Base-by-base conservation (phyloP, 768 basidiomycete species). In the Pholiota conissans region DNA sequence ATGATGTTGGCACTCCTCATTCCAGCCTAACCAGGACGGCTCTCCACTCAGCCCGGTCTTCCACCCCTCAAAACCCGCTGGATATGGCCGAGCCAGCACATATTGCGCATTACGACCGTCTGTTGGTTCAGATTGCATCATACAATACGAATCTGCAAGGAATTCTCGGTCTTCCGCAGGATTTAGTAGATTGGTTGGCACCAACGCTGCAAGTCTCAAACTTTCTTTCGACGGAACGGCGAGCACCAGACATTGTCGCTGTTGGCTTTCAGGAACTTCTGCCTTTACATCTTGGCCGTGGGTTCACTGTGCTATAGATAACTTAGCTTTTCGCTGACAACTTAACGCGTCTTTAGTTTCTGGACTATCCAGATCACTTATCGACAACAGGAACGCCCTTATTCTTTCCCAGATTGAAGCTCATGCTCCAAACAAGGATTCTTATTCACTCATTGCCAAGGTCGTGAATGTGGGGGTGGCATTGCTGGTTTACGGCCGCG, bases 201-300 rank as follows among this genome's bases (percentile, higher is more conserved):
- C 93, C 95, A 27, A 90, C 91, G 0, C 73, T 94, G 8, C 85
- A 86, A 56, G 89, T 91, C 7, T 89, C 90, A 34, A 77, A 77
- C 52, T 86, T 91, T 73, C 84, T 92, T 29, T 79, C 87, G 30
- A 81, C 78, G 52, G 76, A 83, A 66, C 72, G 73, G 54, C 76
- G 84, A 56, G 84, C 91, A 5, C 93, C 95, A 37, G 93, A 95
- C 69, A 83, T 95, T 29, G 82, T 96, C 39, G 95, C 88, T 5
- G 89, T 98, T 52, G 93, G 93, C 2, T 95, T 97, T 62, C 96
- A 98, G 70, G 96, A 98, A 70, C 79, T 97, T 24, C 78, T 96
- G 11, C 95, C 94, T 5, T 79, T 98, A 2, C 91, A 95, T 68
- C 85, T 94, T 37, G 89, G 91, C 60, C 80, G 90, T 93, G 73